Conservation (phyloP, 2,329 filamentous ascomycete genomes). For the Hirsutella minnesotensis region DNA sequence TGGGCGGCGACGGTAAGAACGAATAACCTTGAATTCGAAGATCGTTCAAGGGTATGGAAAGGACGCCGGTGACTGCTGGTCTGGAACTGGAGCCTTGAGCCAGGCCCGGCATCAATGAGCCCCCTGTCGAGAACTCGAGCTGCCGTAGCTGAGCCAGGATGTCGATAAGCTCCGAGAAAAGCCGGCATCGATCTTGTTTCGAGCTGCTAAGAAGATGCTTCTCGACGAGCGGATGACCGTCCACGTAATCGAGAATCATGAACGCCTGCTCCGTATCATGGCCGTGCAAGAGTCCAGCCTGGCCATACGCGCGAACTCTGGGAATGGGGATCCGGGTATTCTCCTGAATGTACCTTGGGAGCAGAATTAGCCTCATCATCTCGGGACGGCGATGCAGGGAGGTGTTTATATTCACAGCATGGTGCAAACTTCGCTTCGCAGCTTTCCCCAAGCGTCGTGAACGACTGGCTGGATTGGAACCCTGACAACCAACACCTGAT, state of each 20-base stretch:
- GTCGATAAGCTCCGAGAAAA: not conserved
- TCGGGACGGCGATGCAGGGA: not conserved
- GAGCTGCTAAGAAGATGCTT: not conserved
- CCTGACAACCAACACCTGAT: not conserved
- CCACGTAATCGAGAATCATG: not conserved
- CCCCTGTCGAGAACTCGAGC: not conserved
- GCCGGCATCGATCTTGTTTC: not conserved
- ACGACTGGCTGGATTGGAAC: not conserved
- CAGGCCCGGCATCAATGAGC: not conserved
- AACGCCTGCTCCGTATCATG: not conserved
- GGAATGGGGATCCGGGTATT: not conserved
- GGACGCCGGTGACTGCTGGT: not conserved
- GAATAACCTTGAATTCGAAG: not conserved
- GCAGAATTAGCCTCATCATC: not conserved
- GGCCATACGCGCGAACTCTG: not conserved
- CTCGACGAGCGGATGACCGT: not conserved
- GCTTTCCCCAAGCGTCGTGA: not conserved
- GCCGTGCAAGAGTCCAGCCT: not conserved
- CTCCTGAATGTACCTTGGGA: not conserved
- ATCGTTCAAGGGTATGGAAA: not conserved
- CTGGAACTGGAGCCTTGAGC: not conserved
- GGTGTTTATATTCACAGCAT: not conserved
- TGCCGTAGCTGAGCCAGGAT: not conserved
- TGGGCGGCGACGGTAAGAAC: not conserved
- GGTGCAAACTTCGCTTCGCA: not conserved